A percentile compares a stretch with the other conserved stretches of the same genome.
Evolutionary conservation across 257 asterid genomes (phyloP).

Genomic region (Solanum dulcamara): DNA sequence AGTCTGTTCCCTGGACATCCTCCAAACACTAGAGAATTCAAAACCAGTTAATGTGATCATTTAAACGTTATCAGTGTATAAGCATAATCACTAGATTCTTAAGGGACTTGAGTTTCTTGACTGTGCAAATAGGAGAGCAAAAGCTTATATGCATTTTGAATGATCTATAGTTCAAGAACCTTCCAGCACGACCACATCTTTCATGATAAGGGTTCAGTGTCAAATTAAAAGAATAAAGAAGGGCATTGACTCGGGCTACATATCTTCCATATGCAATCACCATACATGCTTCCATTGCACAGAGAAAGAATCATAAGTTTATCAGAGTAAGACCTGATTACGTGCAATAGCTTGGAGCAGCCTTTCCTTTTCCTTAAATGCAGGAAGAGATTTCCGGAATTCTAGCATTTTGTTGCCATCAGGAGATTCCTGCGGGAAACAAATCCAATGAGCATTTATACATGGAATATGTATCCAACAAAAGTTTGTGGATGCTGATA

Average conservation of each 20-base stretch:
- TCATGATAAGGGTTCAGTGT: neutral
- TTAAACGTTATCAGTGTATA: neutral
- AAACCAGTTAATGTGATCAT: neutral
- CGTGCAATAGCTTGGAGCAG: constrained; percentile 89
- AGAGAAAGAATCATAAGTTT: constrained; percentile 1
- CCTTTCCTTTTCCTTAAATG: constrained; percentile 86
- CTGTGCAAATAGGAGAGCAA: neutral
- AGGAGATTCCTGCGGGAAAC: constrained; percentile 63
- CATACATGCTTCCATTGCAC: neutral
- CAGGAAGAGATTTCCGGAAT: constrained; percentile 86
- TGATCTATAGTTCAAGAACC: neutral
- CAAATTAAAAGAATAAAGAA: neutral
- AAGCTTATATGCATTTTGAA: neutral
- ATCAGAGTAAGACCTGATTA: constrained; percentile 56
- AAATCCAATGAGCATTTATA: neutral
- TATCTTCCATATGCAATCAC: neutral
- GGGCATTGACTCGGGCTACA: neutral
- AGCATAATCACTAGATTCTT: neutral
- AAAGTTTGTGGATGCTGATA: neutral
- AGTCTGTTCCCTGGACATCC: neutral
- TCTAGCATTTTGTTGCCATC: constrained; percentile 82
- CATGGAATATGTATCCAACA: neutral
- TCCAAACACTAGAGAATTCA: neutral
- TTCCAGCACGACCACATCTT: neutral
- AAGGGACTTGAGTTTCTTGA: neutral